Evolutionary conservation across 2,329 filamentous ascomycete genomes (phyloP).

Genomic region (Exophiala lecanii-corni): DNA sequence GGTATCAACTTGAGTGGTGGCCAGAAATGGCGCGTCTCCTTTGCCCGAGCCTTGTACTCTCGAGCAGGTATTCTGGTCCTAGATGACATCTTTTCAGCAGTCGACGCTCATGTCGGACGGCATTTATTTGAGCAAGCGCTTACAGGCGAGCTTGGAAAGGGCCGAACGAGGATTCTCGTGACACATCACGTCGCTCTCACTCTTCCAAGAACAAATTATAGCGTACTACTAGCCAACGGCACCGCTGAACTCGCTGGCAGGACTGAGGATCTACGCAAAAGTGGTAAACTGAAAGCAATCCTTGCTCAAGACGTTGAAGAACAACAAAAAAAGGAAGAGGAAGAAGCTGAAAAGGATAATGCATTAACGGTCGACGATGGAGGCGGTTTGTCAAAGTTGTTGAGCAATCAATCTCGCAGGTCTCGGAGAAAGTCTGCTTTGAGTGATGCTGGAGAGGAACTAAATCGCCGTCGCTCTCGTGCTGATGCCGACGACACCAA

Average conservation of each 20-base stretch:
- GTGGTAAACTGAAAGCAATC: slow-evolving; percentile 40
- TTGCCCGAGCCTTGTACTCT: slow-evolving; percentile 76
- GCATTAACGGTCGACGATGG: slow-evolving; percentile 32
- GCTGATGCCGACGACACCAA: slow-evolving; percentile 28
- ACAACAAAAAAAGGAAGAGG: slow-evolving; percentile 43
- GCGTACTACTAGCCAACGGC: slow-evolving; percentile 69
- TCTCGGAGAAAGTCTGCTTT: slow-evolving; percentile 18
- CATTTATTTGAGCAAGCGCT: slow-evolving; percentile 75
- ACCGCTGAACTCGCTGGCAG: slow-evolving; percentile 60
- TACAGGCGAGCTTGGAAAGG: slow-evolving; percentile 63
- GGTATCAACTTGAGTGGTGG: slow-evolving; percentile 81
- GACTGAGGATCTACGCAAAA: slow-evolving; percentile 52
- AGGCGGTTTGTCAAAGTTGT: slow-evolving; percentile 46
- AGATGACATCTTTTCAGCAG: slow-evolving; percentile 77
- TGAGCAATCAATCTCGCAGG: slow-evolving; percentile 26
- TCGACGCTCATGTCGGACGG: slow-evolving; percentile 75
- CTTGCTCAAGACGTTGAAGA: slow-evolving; percentile 39
- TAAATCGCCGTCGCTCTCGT: slow-evolving; percentile 16
- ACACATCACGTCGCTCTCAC: slow-evolving; percentile 75
- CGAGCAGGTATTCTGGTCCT: slow-evolving; percentile 70
- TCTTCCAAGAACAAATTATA: slow-evolving; percentile 65
- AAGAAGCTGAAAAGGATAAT: slow-evolving; percentile 33
- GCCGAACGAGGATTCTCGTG: slow-evolving; percentile 70
- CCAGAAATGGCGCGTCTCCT: slow-evolving; percentile 75
- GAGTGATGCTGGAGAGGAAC: slow-evolving; percentile 11